These are phyloP conservation scores for Penicillium goetzii DNA, from an alignment of 495 filamentous ascomycete genomes.

Conservation along the genomic window DNA sequence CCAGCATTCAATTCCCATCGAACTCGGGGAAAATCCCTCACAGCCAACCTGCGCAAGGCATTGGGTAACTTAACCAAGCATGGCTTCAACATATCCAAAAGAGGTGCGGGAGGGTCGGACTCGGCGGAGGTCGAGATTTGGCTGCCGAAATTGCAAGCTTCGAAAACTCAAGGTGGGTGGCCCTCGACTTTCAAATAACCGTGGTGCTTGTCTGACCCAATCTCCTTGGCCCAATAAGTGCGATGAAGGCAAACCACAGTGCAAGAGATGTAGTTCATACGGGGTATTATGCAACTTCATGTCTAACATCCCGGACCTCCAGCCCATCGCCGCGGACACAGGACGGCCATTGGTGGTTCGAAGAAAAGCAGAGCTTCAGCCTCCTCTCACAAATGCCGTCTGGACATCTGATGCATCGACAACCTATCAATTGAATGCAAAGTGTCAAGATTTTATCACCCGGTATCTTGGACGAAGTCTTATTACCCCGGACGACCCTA, in stretches of 20 bases:
- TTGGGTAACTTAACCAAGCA: slow-evolving; percentile 11
- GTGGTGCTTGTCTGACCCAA: slow-evolving; percentile 17
- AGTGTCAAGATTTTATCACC: slow-evolving; percentile 44
- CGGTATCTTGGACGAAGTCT: slow-evolving; percentile 45
- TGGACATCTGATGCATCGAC: slow-evolving; percentile 37
- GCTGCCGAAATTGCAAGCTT: slow-evolving; percentile 56
- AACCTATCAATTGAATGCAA: slow-evolving; percentile 39
- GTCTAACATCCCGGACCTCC: slow-evolving; percentile 42
- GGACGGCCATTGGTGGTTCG: slow-evolving; percentile 23
- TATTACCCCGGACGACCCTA: slow-evolving; percentile 38
- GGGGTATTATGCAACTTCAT: slow-evolving; percentile 50
- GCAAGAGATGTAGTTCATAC: slow-evolving; percentile 47
- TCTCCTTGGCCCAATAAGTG: slow-evolving; percentile 34
- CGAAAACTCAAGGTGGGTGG: slow-evolving; percentile 51
- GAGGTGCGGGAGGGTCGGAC: slow-evolving; percentile 15
- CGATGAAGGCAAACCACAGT: slow-evolving; percentile 49
- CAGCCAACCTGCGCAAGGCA: slow-evolving; percentile 10
- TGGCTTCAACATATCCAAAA: slow-evolving; percentile 26
- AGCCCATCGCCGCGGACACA: slow-evolving; percentile 35
- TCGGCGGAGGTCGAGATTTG: slow-evolving; percentile 43
- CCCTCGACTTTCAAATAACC: slow-evolving; percentile 7
- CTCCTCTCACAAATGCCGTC: slow-evolving; percentile 34
- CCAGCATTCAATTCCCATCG: background rate
- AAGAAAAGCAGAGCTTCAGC: slow-evolving; percentile 24
- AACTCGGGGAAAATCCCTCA: slow-evolving; percentile 23